Conservation (phyloP, 306 rosid genomes). For the Leucaena leucocephala region DNA sequence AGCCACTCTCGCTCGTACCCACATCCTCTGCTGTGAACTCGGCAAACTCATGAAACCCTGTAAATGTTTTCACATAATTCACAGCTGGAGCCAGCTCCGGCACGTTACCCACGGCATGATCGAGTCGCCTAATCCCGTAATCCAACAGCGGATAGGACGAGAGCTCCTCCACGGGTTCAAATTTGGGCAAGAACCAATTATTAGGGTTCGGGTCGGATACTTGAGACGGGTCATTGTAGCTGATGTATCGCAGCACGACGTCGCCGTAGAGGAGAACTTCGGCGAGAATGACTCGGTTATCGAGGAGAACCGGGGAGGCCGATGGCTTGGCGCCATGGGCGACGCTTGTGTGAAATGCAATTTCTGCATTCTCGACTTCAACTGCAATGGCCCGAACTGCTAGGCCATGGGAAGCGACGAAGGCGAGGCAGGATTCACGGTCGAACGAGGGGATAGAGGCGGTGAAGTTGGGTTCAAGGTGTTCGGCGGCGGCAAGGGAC, state of each 20-base stretch:
- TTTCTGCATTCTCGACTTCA: slow-evolving; percentile 71
- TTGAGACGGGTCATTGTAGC: slow-evolving; percentile 42
- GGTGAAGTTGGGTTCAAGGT: slow-evolving; percentile 32
- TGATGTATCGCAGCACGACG: slow-evolving; percentile 80
- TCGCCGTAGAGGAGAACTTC: slow-evolving; percentile 86
- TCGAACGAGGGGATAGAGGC: slow-evolving; percentile 68
- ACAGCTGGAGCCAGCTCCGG: slow-evolving; percentile 53
- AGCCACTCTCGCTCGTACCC: slow-evolving; percentile 87
- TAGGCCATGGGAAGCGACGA: slow-evolving; percentile 70
- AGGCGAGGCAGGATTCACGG: slow-evolving; percentile 54
- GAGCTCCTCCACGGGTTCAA: slow-evolving; percentile 51
- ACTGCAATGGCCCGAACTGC: slow-evolving; percentile 80
- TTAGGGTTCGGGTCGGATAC: slow-evolving; percentile 34
- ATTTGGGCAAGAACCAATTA: slow-evolving; percentile 67
- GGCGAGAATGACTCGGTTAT: slow-evolving; percentile 46
- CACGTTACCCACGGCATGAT: slow-evolving; percentile 96
- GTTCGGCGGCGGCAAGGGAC: slow-evolving; percentile 40
- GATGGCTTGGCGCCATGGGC: slow-evolving; percentile 62
- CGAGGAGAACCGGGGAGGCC: slow-evolving; percentile 53
- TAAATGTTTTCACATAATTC: slow-evolving; percentile 59
- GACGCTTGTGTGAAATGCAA: slow-evolving; percentile 64
- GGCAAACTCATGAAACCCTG: slow-evolving; percentile 90
- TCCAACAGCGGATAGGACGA: slow-evolving; percentile 54
- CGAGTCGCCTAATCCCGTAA: slow-evolving; percentile 72
- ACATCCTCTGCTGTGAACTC: slow-evolving; percentile 96